phyloP scores from a whole-genome alignment of 1,284 basidiomycete genomes.

The Irpex rosettiformis region DNA sequence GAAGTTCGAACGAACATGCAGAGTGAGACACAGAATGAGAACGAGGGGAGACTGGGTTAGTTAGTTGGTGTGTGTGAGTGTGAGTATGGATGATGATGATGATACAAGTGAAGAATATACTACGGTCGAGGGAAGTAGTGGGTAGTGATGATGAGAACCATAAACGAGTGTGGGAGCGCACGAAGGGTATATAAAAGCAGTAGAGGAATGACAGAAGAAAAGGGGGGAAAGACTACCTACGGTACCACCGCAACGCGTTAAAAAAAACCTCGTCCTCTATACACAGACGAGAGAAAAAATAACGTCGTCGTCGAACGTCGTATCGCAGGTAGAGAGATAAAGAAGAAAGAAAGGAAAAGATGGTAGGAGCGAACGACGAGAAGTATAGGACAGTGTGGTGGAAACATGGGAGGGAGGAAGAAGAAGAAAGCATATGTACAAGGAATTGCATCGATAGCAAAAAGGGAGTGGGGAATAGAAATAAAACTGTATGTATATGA shows the following conservation, averaged over 20 bases:
- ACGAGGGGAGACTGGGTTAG: too few relatives aligned
- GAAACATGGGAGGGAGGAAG: too few relatives aligned
- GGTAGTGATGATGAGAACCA: background rate
- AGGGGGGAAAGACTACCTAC: background rate
- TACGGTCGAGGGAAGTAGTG: background rate
- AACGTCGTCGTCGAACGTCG: too few relatives aligned
- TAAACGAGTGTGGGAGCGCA: background rate
- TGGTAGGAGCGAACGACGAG: too few relatives aligned
- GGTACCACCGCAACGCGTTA: background rate
- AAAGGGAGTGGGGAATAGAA: background rate
- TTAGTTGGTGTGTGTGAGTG: too few relatives aligned
- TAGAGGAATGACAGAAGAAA: background rate
- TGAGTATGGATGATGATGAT: background rate
- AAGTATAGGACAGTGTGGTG: too few relatives aligned
- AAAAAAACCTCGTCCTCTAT: background rate
- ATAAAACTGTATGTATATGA: background rate
- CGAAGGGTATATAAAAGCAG: background rate
- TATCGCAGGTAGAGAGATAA: background rate
- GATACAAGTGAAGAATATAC: background rate
- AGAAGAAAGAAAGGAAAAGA: background rate
- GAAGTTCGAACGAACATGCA: too few relatives aligned
- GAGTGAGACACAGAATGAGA: too few relatives aligned
- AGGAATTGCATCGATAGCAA: too few relatives aligned
- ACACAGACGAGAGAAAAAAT: background rate
- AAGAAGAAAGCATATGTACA: too few relatives aligned